Evolutionary conservation across 306 rosid genomes (phyloP).

Genomic region (Vicia faba): DNA sequence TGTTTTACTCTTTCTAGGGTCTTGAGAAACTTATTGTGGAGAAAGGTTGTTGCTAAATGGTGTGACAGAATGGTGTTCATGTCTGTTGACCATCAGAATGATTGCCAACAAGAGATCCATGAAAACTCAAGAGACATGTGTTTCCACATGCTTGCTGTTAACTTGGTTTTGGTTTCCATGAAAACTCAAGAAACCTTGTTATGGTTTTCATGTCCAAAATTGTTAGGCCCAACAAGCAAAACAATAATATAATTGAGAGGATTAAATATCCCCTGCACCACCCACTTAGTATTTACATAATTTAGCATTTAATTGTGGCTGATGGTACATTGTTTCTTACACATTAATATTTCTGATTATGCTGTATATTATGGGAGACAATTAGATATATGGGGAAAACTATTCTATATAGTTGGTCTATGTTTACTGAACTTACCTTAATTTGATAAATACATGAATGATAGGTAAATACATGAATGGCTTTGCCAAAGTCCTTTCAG

Average conservation of each 20-base stretch:
- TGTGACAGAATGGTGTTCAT: background rate
- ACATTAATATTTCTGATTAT: no score
- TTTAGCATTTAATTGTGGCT: no score
- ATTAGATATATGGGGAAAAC: no score
- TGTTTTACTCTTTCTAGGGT: background rate
- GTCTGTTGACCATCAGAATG: conserved; percentile 20
- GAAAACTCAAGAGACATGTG: background rate
- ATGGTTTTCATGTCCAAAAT: background rate
- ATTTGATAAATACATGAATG: no score
- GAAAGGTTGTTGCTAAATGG: conserved; percentile 22
- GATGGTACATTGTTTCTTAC: no score
- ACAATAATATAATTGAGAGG: background rate
- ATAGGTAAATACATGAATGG: no score
- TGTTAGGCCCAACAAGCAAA: background rate
- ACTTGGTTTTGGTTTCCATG: conserved; percentile 4
- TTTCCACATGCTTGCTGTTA: conserved; percentile 15
- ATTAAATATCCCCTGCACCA: no score
- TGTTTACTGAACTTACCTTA: no score
- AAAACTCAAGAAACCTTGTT: background rate
- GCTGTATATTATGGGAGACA: no score
- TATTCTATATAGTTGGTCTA: no score
- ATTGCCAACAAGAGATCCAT: conserved; percentile 17
- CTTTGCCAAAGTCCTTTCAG: no score
- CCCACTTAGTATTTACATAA: no score
- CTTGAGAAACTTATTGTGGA: conserved; percentile 3